phyloP scores from a whole-genome alignment of 1,284 basidiomycete species.

The Mrakiaceae sp. region DNA sequence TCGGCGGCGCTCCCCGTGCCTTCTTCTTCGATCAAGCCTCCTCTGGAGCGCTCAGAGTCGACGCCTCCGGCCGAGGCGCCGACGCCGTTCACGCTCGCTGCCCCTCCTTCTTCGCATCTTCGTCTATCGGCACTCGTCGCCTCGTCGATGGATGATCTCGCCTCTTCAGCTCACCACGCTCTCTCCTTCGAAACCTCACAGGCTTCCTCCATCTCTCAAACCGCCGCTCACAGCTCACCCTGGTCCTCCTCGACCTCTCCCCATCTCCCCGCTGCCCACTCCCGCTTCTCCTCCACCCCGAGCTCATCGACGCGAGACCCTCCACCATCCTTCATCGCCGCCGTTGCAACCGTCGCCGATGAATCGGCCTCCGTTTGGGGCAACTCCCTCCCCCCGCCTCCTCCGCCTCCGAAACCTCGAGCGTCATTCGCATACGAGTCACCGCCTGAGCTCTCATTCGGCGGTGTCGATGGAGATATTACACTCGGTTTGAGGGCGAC shows the following conservation, averaged over 20 bases:
- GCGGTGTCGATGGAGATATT: too few relatives aligned
- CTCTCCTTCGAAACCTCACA: not conserved
- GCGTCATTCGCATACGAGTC: too few relatives aligned
- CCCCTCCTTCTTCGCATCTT: not conserved
- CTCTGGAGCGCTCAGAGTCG: constrained; percentile 23
- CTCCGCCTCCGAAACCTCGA: not conserved
- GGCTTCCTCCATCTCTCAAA: not conserved
- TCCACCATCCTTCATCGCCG: not conserved
- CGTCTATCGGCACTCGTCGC: constrained; percentile 1
- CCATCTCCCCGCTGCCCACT: not conserved
- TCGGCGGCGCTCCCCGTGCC: not conserved
- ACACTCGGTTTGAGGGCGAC: too few relatives aligned
- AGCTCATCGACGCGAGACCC: not conserved
- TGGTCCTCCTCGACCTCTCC: not conserved
- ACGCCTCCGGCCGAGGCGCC: constrained; percentile 18
- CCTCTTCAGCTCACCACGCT: not conserved
- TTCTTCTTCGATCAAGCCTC: not conserved
- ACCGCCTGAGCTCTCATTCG: too few relatives aligned
- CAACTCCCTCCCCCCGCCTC: too few relatives aligned
- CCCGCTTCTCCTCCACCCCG: not conserved
- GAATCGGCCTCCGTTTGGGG: too few relatives aligned
- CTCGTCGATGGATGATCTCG: constrained; percentile 10
- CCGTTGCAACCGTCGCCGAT: too few relatives aligned
- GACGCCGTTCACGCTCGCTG: not conserved
- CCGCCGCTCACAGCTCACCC: not conserved